phyloP scores from a whole-genome alignment of 352 stramenopile species.

The Phytophthora citrophthora region DNA sequence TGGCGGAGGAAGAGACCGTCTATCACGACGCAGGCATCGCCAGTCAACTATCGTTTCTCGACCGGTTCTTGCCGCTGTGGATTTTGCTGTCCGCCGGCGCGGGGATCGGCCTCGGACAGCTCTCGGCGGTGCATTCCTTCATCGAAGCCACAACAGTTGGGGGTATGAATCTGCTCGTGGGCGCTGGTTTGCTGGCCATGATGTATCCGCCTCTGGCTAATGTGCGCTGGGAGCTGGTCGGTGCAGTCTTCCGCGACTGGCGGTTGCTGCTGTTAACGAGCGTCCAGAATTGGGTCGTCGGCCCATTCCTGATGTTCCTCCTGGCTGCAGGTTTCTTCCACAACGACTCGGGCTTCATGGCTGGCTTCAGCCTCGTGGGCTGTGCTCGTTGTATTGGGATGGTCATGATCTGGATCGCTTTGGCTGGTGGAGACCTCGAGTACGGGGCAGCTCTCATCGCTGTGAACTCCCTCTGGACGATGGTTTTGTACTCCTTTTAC shows the following conservation, averaged over 20 bases:
- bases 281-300: slow-evolving; percentile 69
- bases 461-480: slow-evolving; percentile 70
- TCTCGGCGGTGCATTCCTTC: slow-evolving; percentile 45
- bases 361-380: slow-evolving; percentile 72
- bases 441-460: slow-evolving; percentile 75
- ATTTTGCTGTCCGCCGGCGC: slow-evolving; percentile 51
- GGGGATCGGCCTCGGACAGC: slow-evolving; percentile 54
- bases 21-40: slow-evolving; percentile 6
- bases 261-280: slow-evolving; percentile 56
- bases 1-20: slow-evolving; percentile 1
- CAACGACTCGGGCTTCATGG: slow-evolving; percentile 54
- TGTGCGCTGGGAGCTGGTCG: slow-evolving; percentile 59
- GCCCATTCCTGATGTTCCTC: slow-evolving; percentile 62
- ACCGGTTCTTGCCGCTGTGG: slow-evolving; percentile 69
- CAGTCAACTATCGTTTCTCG: slow-evolving; percentile 48
- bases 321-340: slow-evolving; percentile 60
- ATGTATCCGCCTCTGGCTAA: slow-evolving; percentile 71
- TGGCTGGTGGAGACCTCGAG: slow-evolving; percentile 67
- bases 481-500: slow-evolving; percentile 72
- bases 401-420: slow-evolving; percentile 84
- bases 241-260: slow-evolving; percentile 52
- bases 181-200: slow-evolving; percentile 57
- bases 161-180: slow-evolving; percentile 61
- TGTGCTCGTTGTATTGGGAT: slow-evolving; percentile 81
- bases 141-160: slow-evolving; percentile 55